Conservation (phyloP, 2,329 filamentous ascomycete genomes). For the Aspergillus carbonarius region DNA sequence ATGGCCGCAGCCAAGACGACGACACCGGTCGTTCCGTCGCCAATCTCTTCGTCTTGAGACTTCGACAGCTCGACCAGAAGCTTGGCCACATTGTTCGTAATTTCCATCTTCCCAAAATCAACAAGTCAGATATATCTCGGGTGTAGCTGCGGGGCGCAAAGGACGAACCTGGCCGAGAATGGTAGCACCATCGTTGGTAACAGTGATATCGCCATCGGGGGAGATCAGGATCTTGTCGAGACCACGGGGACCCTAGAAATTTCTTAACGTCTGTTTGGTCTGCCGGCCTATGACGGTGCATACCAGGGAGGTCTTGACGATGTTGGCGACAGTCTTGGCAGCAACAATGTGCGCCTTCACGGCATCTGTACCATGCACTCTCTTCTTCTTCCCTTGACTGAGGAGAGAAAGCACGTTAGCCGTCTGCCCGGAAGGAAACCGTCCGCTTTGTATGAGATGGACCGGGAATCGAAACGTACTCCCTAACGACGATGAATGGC, state of each 20-base stretch:
- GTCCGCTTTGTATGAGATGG: not conserved
- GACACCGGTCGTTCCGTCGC: slow-evolving; percentile 95
- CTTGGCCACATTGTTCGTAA: slow-evolving; percentile 97
- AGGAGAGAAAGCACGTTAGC: slow-evolving; percentile 11
- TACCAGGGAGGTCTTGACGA: slow-evolving; percentile 92
- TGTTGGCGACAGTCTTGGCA: slow-evolving; percentile 91
- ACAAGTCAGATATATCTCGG: not conserved
- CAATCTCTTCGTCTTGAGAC: slow-evolving; percentile 98
- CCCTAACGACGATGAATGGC: slow-evolving; percentile 96
- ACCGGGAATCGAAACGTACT: slow-evolving; percentile 60
- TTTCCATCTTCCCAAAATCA: slow-evolving; percentile 73
- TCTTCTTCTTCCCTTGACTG: slow-evolving; percentile 96
- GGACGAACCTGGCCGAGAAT: slow-evolving; percentile 71
- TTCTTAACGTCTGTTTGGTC: slow-evolving; percentile 5
- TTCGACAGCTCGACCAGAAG: slow-evolving; percentile 95
- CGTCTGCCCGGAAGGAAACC: not conserved
- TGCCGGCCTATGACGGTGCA: slow-evolving; percentile 18
- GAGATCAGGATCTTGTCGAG: slow-evolving; percentile 99
- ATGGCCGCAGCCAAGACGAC: slow-evolving; percentile 93
- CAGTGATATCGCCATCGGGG: slow-evolving; percentile 96
- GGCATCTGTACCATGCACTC: slow-evolving; percentile 92
- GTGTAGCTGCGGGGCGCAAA: not conserved
- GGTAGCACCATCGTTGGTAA: slow-evolving; percentile 98
- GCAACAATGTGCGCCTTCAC: slow-evolving; percentile 98
- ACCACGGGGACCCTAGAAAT: slow-evolving; percentile 72